Evolutionary conservation across 805 yeast species (phyloP), one percentile per base, ranked within the genome.

Genomic region (Pichia nakasei): DNA sequence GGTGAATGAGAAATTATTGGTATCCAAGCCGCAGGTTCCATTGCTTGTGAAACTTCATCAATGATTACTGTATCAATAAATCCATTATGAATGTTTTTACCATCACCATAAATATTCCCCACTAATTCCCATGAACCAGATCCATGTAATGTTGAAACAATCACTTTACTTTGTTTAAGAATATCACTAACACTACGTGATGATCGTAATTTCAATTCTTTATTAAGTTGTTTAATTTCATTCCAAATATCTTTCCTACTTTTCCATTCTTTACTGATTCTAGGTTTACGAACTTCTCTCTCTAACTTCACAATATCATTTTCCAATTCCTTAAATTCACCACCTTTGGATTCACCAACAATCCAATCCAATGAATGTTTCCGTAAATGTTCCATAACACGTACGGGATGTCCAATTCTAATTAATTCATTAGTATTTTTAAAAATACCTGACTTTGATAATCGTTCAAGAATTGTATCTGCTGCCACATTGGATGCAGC

Each of bases 11-110:
- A 73, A 4, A 87, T 69, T 7, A 93, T 48, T 1, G 98, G 97
- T 21, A 91, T 88, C 97, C 97, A 89, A 55, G 97, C 88, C 52
- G 91, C 95, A 1, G 97, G 95, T 56, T 91, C 96, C 43, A 91
- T 64, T 11, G 96, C 74, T 60, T 91, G 98, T 0, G 97, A 87
- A 0, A 91, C 96, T 61, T 91, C 98, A 63, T 91, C 98, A 31
- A 91, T 89, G 12, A 93, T 84, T 27, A 91, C 68, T 0, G 95
- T 78, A 50, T 85, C 86, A 56, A 91, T 86, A 12, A 79, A 44
- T 3, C 41, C 41, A 11, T 44, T 41, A 3, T 35, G 22, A 3
- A 39, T 21, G 3, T n/a, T 39, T 6, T 62, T 65, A 9, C 55
- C 59, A 18, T 41, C 38, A 22, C 61, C 62, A 27, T 61, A 58